These are phyloP conservation scores for Saturnispora diversa DNA, from an alignment of 805 yeast genomes.

Conservation along the genomic window DNA sequence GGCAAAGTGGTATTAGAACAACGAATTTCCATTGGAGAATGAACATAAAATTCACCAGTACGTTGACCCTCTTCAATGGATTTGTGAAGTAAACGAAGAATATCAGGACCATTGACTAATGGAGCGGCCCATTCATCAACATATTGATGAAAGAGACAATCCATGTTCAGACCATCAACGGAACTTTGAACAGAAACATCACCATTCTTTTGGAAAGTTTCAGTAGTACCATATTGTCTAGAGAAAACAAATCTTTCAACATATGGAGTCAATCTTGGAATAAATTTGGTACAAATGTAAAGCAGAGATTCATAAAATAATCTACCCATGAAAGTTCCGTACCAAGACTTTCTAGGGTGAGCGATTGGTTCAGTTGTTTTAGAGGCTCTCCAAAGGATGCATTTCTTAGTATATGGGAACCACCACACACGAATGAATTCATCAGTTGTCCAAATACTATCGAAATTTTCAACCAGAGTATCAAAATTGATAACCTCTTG, in stretches of 20 bases:
- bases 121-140: slow-evolving; percentile 99
- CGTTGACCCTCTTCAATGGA: slow-evolving; percentile 54
- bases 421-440: slow-evolving; percentile 95
- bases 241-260: slow-evolving; percentile 80
- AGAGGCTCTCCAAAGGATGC: slow-evolving; percentile 85
- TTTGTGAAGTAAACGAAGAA: slow-evolving; percentile 52
- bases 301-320: slow-evolving; percentile 69
- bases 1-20: slow-evolving; percentile 75
- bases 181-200: slow-evolving; percentile 68
- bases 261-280: slow-evolving; percentile 72
- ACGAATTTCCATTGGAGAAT: slow-evolving; percentile 92
- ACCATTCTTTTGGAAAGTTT: slow-evolving; percentile 45
- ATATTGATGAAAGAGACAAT: slow-evolving; percentile 87
- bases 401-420: slow-evolving; percentile 86
- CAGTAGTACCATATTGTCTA: slow-evolving; percentile 74
- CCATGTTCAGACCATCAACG: slow-evolving; percentile 88
- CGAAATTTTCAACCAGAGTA: slow-evolving; percentile 65
- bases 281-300: slow-evolving; percentile 67
- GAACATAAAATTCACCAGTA: slow-evolving; percentile 66
- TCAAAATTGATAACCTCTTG: slow-evolving; percentile 79
- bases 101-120: slow-evolving; percentile 64
- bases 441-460: slow-evolving; percentile 74
- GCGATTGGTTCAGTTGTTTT: slow-evolving; percentile 61
- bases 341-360: slow-evolving; percentile 69
- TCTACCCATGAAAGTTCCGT: slow-evolving; percentile 75